Percentiles rank a stretch among this genome's conserved stretches.
Conservation (phyloP, 345 rosid genomes). For the Carallia pectinifolia region DNA sequence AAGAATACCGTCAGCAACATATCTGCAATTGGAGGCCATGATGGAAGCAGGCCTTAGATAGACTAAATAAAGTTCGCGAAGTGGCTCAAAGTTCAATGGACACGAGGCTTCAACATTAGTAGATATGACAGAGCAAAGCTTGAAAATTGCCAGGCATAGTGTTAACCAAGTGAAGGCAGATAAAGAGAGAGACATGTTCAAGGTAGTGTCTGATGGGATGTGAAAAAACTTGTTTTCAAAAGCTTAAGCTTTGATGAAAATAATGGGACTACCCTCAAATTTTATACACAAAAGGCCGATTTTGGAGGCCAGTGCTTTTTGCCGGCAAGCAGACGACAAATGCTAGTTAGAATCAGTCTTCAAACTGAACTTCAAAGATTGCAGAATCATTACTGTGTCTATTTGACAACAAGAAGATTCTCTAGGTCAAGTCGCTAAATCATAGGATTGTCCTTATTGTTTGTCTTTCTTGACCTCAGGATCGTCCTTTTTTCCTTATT, state of each 20-base stretch:
- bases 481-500: background rate
- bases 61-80: conserved; percentile 14
- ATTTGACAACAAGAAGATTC: background rate
- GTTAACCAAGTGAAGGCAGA: conserved; percentile 5
- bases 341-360: conserved; percentile 1
- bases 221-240: conserved; percentile 5
- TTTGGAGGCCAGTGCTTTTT: conserved; percentile 6
- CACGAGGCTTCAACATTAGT: conserved; percentile 16
- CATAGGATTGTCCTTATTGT: too few relatives aligned
- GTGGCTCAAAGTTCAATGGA: conserved; percentile 30
- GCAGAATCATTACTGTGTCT: conserved; percentile 2
- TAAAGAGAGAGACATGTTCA: conserved; percentile 19
- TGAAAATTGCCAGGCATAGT: conserved; percentile 4
- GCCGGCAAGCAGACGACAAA: background rate
- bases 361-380: background rate
- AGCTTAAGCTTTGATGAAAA: background rate
- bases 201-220: background rate
- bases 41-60: conserved; percentile 14
- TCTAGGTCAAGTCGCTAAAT: too few relatives aligned
- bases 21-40: conserved; percentile 16
- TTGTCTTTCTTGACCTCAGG: background rate
- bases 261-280: background rate
- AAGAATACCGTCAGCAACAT: conserved; percentile 23
- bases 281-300: background rate
- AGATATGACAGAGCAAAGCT: background rate